phyloP scores from a whole-genome alignment of 352 stramenopile species.

The Phytophthora lateralis region DNA sequence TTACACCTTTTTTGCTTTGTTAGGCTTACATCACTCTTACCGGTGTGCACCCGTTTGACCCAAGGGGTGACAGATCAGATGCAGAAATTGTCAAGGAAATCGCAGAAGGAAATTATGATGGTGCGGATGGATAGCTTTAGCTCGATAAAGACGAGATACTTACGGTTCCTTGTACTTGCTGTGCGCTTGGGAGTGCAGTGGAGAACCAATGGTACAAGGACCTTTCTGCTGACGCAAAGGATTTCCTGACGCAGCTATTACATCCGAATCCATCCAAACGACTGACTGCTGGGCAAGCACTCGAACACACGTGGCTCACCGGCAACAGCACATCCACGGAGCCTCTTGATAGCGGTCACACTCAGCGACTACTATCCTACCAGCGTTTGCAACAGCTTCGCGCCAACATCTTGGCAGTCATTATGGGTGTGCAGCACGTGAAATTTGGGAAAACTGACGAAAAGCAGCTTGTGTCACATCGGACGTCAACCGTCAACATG shows the following conservation, averaged over 20 bases:
- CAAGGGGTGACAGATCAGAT: constrained; percentile 70
- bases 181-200: constrained; percentile 31
- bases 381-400: constrained; percentile 73
- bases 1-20: background rate
- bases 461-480: constrained; percentile 29
- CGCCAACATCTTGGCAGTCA: constrained; percentile 76
- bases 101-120: constrained; percentile 61
- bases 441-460: constrained; percentile 47
- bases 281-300: constrained; percentile 57
- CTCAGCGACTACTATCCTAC: constrained; percentile 60
- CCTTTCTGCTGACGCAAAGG: constrained; percentile 64
- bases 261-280: constrained; percentile 53
- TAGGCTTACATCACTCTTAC: constrained; percentile 80
- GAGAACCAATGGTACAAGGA: constrained; percentile 71
- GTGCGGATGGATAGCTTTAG: constrained; percentile 25
- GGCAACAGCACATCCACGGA: constrained; percentile 46
- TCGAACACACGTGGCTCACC: constrained; percentile 69
- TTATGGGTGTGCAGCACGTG: constrained; percentile 68
- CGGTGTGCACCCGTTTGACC: constrained; percentile 78
- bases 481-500: constrained; percentile 71
- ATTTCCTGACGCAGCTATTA: constrained; percentile 60
- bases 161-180: background rate
- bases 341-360: constrained; percentile 54
- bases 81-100: constrained; percentile 72
- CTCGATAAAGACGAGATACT: background rate